A percentile compares a stretch with the other conserved stretches of the same genome.
Evolutionary conservation across 768 basidiomycete species (phyloP).

Genomic region (Boletus sp.): DNA sequence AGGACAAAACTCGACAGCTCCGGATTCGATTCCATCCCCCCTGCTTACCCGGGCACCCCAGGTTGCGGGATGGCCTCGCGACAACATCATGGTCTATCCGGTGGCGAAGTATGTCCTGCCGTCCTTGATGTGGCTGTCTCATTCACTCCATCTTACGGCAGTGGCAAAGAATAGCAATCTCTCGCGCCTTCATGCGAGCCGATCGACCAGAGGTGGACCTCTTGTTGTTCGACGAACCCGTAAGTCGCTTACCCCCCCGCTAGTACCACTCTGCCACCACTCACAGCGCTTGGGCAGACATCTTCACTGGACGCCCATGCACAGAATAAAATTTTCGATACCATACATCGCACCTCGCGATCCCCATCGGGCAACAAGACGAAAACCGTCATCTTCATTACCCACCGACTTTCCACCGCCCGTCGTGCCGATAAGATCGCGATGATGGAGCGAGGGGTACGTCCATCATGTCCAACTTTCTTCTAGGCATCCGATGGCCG

Average conservation of each 20-base stretch:
- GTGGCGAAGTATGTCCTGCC: slow-evolving; percentile 65
- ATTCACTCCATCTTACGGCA: slow-evolving; percentile 31
- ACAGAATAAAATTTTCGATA: slow-evolving; percentile 76
- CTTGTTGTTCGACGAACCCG: slow-evolving; percentile 82
- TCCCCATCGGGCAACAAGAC: slow-evolving; percentile 50
- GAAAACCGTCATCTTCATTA: slow-evolving; percentile 80
- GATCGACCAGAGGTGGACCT: slow-evolving; percentile 72
- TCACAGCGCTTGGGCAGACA: slow-evolving; percentile 43
- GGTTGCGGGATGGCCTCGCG: slow-evolving; percentile 32
- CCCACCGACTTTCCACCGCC: slow-evolving; percentile 77
- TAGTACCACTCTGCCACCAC: neutral
- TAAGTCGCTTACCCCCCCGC: slow-evolving; percentile 19
- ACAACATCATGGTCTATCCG: slow-evolving; percentile 66
- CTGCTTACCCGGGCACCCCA: slow-evolving; percentile 29
- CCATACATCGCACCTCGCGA: slow-evolving; percentile 62
- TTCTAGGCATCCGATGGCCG: slow-evolving; percentile 21
- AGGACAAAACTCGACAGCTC: slow-evolving; percentile 68
- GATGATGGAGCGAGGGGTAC: slow-evolving; percentile 75
- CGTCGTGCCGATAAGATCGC: slow-evolving; percentile 83
- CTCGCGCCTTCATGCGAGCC: slow-evolving; percentile 84
- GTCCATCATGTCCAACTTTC: slow-evolving; percentile 21
- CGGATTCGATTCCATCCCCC: slow-evolving; percentile 50
- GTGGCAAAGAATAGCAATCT: slow-evolving; percentile 88
- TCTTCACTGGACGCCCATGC: slow-evolving; percentile 79
- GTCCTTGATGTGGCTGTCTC: slow-evolving; percentile 3